A percentile compares a stretch with the other conserved stretches of the same genome.
These are phyloP conservation scores for Cyberlindnera veronae DNA, from an alignment of 805 yeast genomes.

Conservation along the genomic window DNA sequence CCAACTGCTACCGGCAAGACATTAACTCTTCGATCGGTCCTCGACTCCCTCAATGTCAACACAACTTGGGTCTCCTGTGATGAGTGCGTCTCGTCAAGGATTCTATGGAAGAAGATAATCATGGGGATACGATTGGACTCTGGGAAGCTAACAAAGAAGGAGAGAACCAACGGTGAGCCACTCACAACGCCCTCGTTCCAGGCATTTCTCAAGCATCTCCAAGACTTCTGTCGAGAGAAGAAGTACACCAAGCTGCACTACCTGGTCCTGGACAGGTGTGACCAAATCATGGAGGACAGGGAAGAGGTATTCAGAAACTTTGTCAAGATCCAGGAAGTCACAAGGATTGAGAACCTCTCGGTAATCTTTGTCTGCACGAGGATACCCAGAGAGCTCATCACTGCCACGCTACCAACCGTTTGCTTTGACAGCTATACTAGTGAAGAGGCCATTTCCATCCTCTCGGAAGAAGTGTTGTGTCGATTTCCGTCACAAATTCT, in stretches of 20 bases:
- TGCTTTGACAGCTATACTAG: slow-evolving; percentile 19
- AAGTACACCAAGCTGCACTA: slow-evolving; percentile 19
- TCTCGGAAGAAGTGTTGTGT: slow-evolving; percentile 5
- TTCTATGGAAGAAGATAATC: slow-evolving; percentile 22
- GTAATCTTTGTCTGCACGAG: slow-evolving; percentile 20
- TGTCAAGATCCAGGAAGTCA: slow-evolving; percentile 20
- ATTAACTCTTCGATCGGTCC: slow-evolving; percentile 10
- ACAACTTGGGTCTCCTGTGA: slow-evolving; percentile 24
- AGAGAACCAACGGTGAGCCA: slow-evolving; percentile 10
- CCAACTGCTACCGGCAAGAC: slow-evolving; percentile 26
- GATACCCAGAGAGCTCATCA: slow-evolving; percentile 18
- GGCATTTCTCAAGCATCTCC: slow-evolving; percentile 18
- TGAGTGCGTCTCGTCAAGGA: slow-evolving; percentile 25
- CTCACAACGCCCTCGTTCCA: slow-evolving; percentile 20
- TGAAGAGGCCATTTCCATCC: slow-evolving; percentile 13
- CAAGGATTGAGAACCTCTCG: slow-evolving; percentile 16
- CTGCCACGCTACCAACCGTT: slow-evolving; percentile 20
- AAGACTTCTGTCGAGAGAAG: slow-evolving; percentile 10
- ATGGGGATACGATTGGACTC: slow-evolving; percentile 13
- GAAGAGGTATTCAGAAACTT: slow-evolving; percentile 19
- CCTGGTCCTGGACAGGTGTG: slow-evolving; percentile 24
- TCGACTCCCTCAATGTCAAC: slow-evolving; percentile 10
- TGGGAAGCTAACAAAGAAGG: slow-evolving; percentile 4
- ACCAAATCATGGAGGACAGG: slow-evolving; percentile 23
- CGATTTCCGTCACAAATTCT: slow-evolving; percentile 10